Conservation (phyloP, 805 yeast species). For the Ogataea glucozyma region DNA sequence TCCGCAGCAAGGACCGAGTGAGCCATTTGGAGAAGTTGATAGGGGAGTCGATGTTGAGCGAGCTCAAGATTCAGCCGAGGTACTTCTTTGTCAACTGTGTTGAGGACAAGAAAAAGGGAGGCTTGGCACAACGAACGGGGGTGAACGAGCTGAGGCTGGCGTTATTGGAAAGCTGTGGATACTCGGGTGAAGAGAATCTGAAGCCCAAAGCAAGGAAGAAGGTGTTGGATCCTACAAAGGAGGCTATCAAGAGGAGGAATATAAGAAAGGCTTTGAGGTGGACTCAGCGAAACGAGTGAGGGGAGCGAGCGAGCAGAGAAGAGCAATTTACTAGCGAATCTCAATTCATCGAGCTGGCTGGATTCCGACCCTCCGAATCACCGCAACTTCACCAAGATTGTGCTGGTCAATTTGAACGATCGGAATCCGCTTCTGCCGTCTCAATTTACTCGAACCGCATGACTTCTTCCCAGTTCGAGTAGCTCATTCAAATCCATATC, state of each 20-base stretch:
- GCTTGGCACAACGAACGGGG: slow-evolving; percentile 45
- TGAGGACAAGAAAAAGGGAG: slow-evolving; percentile 27
- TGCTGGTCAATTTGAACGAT: too few relatives aligned
- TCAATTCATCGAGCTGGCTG: neutral
- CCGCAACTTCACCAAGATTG: too few relatives aligned
- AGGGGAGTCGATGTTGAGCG: slow-evolving; percentile 39
- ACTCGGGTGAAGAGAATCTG: slow-evolving; percentile 16
- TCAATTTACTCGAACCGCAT: too few relatives aligned
- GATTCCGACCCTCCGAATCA: too few relatives aligned
- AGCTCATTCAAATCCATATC: too few relatives aligned
- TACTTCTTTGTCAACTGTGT: slow-evolving; percentile 54
- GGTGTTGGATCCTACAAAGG: slow-evolving; percentile 12
- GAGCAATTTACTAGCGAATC: neutral
- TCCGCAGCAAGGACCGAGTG: slow-evolving; percentile 36
- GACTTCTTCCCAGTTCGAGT: too few relatives aligned
- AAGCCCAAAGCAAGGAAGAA: slow-evolving; percentile 17
- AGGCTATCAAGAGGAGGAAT: slow-evolving; percentile 18
- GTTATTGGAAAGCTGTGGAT: slow-evolving; percentile 56
- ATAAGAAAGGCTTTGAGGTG: slow-evolving; percentile 14
- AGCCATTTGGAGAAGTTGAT: slow-evolving; percentile 42
- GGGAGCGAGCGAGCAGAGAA: too few relatives aligned
- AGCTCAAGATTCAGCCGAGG: slow-evolving; percentile 43
- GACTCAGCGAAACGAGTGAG: slow-evolving; percentile 5
- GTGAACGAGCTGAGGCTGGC: slow-evolving; percentile 51
- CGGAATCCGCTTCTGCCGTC: too few relatives aligned